Base-by-base conservation (phyloP, 331 rosid species). In the Quercus phellos region DNA sequence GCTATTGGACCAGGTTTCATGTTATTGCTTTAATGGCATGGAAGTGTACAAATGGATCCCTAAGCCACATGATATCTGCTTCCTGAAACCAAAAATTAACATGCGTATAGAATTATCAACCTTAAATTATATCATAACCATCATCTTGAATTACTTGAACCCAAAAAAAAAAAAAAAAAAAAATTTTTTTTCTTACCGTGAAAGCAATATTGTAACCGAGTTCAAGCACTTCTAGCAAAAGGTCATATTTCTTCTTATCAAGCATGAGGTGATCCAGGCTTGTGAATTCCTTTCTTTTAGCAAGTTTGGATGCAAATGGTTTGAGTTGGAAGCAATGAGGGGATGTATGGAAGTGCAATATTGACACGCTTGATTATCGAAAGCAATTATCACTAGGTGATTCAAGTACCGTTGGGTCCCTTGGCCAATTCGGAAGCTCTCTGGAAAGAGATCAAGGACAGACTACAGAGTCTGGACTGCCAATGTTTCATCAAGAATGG, bases 41-140 rank as follows among this genome's bases (percentile, higher is more conserved):
- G 17, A 86, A 77, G 22, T 88, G 64, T 71, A 18, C 0, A 24
- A 90, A 21, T 22, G 92, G 94, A 70, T 80, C 84, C 69, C 85
- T 84, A 32, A 90, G 81, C 94, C 94, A 90, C 68, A 86, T 64
- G 12, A 86, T 87, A 77, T 90, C 94, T 30, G 83, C 86, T 72
- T 86, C 90, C 92, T 88, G 88, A 82, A 73, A 51, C 76, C 26
- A 68, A 16, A 59, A 71, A 34, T 68, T 76, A 75, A 79, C 61
- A 55, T 54, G 55, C 46, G 27, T 46, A 46, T 12, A 3, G 16
- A 46, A 46, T 46, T 12, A 46, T 46, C 53, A 10, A 46, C 16
- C 13, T 12, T 46, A 0, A 46, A 46, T 46, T 10, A 12, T 10
- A 3, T 61, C 14, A 14, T 27, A 60, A 75, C 64, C 51, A 74